These are phyloP conservation scores for Lactifluus rugatus DNA, from an alignment of 768 basidiomycete genomes.

Conservation along the genomic window DNA sequence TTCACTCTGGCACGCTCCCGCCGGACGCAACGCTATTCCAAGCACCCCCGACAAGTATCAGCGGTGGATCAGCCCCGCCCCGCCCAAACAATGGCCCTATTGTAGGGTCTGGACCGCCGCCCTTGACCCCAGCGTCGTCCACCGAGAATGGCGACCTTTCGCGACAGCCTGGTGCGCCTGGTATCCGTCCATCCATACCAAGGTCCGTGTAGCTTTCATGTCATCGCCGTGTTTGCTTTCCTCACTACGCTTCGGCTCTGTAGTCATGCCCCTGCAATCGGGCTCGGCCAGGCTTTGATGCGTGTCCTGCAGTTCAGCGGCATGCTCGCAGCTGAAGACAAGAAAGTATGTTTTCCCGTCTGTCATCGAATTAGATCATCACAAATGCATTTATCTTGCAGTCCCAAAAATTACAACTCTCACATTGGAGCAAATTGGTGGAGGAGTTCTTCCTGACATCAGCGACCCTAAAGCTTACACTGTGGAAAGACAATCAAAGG, in stretches of 20 bases:
- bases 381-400: neutral
- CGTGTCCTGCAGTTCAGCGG: constrained; percentile 66
- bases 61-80: constrained; percentile 4
- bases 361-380: neutral
- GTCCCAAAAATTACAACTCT: constrained; percentile 48
- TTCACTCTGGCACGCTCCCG: constrained; percentile 29
- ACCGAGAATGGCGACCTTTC: constrained; percentile 11
- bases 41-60: constrained; percentile 18
- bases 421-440: constrained; percentile 59
- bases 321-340: constrained; percentile 45
- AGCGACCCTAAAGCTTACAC: constrained; percentile 66
- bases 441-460: constrained; percentile 61
- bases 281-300: constrained; percentile 52
- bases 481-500: constrained; percentile 80
- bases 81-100: neutral
- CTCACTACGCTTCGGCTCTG: neutral
- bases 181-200: constrained; percentile 2
- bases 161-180: constrained; percentile 7
- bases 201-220: constrained; percentile 3
- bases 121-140: constrained; percentile 8
- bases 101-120: constrained; percentile 3
- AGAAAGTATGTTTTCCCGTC: constrained; percentile 30
- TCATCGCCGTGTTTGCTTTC: neutral
- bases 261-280: constrained; percentile 24
- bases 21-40: constrained; percentile 21